phyloP scores from a whole-genome alignment of 2,329 filamentous ascomycete species.

The Sporothrix euskadiensis region DNA sequence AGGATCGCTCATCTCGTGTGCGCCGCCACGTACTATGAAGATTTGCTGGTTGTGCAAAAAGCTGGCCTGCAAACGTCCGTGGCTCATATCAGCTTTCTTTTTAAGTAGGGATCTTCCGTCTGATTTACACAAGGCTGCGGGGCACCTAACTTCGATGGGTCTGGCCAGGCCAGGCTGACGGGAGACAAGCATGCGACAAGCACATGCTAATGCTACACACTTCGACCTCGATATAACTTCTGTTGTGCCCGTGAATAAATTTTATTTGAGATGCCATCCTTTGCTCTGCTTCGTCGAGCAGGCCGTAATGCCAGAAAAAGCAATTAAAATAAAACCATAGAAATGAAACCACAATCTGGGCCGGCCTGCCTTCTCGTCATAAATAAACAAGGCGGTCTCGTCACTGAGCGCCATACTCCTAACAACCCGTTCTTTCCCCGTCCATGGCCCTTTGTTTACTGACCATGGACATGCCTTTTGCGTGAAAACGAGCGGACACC shows the following conservation, averaged over 20 bases:
- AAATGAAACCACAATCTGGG: background rate
- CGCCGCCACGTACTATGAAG: background rate
- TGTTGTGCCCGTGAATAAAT: background rate
- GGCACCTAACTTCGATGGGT: background rate
- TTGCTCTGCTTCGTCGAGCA: background rate
- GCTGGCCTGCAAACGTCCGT: background rate
- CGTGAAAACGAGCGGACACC: background rate
- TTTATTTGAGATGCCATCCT: too few species aligned
- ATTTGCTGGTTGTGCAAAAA: background rate
- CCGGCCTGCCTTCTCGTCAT: too few species aligned
- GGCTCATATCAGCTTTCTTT: background rate
- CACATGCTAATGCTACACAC: background rate
- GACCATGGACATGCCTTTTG: background rate
- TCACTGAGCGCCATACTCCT: slow-evolving; percentile 13
- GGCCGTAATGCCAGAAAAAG: background rate
- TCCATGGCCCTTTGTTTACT: background rate
- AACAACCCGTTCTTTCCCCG: background rate
- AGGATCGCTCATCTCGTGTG: background rate
- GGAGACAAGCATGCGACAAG: background rate
- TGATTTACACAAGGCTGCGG: background rate
- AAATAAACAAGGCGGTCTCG: background rate
- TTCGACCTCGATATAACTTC: too few species aligned
- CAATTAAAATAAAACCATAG: background rate
- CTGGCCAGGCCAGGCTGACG: background rate
- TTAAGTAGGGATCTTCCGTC: background rate